Conservation (phyloP, 306 rosid species). For the Fragaria ananassa region DNA sequence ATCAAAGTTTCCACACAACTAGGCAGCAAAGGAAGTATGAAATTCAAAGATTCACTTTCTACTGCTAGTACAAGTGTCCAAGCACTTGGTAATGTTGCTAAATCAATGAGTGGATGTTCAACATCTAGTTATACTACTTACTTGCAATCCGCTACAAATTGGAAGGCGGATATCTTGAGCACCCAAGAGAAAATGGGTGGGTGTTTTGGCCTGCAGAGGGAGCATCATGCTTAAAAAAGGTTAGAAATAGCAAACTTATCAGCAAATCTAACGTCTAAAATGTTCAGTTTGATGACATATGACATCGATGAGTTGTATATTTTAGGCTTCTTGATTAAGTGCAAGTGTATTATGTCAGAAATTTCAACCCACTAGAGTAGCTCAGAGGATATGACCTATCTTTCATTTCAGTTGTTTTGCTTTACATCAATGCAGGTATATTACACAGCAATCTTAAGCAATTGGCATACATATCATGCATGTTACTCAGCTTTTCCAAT, state of each 20-base stretch:
- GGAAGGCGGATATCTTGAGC: conserved; percentile 73
- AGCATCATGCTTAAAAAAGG: conserved; percentile 13
- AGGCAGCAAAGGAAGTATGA: not conserved
- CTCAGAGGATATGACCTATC: not conserved
- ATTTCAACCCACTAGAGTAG: not conserved
- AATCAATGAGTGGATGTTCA: not conserved
- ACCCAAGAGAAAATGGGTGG: conserved; percentile 73
- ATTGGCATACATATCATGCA: not conserved
- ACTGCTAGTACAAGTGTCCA: not conserved
- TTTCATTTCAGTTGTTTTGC: not conserved
- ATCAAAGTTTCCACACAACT: not conserved
- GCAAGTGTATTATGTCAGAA: not conserved
- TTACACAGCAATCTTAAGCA: not conserved
- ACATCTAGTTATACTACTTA: not conserved
- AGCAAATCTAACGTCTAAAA: not conserved
- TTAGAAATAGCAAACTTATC: not conserved
- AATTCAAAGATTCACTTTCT: not conserved
- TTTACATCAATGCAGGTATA: not conserved
- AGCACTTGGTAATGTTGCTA: not conserved
- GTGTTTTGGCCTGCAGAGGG: conserved; percentile 67
- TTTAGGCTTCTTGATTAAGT: not conserved
- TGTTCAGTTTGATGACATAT: not conserved
- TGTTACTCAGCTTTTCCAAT: not conserved
- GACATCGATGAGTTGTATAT: conserved; percentile 5
- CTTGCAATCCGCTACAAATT: conserved; percentile 12